Evolutionary conservation across 805 yeast species (phyloP).

Genomic region (Naumovozyma baii): DNA sequence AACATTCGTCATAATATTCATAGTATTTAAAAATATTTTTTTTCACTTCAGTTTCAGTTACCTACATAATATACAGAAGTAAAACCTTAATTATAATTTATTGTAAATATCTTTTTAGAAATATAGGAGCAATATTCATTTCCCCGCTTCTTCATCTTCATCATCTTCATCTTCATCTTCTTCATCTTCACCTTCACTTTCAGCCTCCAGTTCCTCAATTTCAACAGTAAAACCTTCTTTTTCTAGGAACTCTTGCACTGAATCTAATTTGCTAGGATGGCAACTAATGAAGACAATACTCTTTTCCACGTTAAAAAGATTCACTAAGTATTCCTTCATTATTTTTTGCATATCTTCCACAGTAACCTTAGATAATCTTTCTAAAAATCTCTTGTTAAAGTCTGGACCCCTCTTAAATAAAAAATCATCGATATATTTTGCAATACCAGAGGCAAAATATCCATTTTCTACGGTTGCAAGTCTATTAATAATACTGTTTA

Average conservation of each 20-base stretch:
- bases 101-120: too few relatives aligned
- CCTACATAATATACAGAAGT: too few relatives aligned
- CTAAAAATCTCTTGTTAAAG: slow-evolving; percentile 46
- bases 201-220: slow-evolving; percentile 43
- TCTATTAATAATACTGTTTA: slow-evolving; percentile 63
- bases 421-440: slow-evolving; percentile 55
- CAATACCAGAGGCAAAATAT: slow-evolving; percentile 51
- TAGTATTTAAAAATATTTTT: background rate
- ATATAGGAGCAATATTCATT: too few relatives aligned
- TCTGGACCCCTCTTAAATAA: slow-evolving; percentile 63
- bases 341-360: slow-evolving; percentile 31
- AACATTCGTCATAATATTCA: background rate
- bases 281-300: slow-evolving; percentile 63
- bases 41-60: too few relatives aligned
- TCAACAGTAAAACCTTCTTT: slow-evolving; percentile 50
- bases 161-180: slow-evolving; percentile 19
- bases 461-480: slow-evolving; percentile 64
- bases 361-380: slow-evolving; percentile 43
- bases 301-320: slow-evolving; percentile 47
- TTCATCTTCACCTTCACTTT: slow-evolving; percentile 27
- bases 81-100: too few relatives aligned
- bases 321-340: slow-evolving; percentile 50
- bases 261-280: slow-evolving; percentile 53
- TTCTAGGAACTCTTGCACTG: slow-evolving; percentile 39
- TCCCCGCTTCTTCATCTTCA: too few relatives aligned